phyloP scores from a whole-genome alignment of 2,329 filamentous ascomycete species.

The Graphilbum sp. region DNA sequence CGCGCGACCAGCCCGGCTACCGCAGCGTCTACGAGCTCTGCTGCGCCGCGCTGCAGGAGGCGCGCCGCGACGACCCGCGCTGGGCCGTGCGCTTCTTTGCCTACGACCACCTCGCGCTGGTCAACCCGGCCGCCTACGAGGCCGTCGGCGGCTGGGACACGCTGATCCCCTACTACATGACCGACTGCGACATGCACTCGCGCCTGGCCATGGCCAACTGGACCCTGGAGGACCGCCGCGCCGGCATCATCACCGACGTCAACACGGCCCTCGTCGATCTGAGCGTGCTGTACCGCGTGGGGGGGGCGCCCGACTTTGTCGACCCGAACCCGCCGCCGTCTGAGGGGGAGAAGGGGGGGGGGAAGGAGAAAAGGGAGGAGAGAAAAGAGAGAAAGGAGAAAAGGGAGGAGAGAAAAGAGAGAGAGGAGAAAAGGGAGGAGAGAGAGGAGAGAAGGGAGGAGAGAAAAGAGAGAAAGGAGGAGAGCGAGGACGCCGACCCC shows the following conservation, averaged over 20 bases:
- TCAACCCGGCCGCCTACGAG: conserved; percentile 35
- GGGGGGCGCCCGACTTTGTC: conserved; percentile 12
- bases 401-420: too few relatives aligned
- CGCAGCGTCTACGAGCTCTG: conserved; percentile 1
- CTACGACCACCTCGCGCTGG: conserved; percentile 40
- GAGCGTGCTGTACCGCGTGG: conserved; percentile 26
- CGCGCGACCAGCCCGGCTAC: conserved; percentile 20
- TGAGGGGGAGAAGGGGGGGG: too few relatives aligned
- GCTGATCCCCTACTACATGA: conserved; percentile 39
- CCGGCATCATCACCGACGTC: conserved; percentile 25
- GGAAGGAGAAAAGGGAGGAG: too few relatives aligned
- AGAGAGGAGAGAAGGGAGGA: too few relatives aligned
- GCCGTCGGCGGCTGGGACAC: conserved; percentile 39
- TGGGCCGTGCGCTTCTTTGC: conserved; percentile 41
- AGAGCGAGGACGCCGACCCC: not conserved
- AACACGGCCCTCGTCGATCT: conserved; percentile 28
- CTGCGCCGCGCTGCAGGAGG: conserved; percentile 24
- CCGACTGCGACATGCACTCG: conserved; percentile 38
- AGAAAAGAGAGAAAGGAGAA: too few relatives aligned
- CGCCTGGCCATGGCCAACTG: conserved; percentile 29
- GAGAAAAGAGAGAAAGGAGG: too few relatives aligned
- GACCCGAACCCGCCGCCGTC: not conserved
- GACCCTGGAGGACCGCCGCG: conserved; percentile 23
- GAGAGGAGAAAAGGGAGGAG: too few relatives aligned
- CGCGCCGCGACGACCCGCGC: conserved; percentile 18